Evolutionary conservation across 2,329 filamentous ascomycete genomes (phyloP), one percentile per base, ranked within the genome.

Genomic region (Chaetomium olivaceum): DNA sequence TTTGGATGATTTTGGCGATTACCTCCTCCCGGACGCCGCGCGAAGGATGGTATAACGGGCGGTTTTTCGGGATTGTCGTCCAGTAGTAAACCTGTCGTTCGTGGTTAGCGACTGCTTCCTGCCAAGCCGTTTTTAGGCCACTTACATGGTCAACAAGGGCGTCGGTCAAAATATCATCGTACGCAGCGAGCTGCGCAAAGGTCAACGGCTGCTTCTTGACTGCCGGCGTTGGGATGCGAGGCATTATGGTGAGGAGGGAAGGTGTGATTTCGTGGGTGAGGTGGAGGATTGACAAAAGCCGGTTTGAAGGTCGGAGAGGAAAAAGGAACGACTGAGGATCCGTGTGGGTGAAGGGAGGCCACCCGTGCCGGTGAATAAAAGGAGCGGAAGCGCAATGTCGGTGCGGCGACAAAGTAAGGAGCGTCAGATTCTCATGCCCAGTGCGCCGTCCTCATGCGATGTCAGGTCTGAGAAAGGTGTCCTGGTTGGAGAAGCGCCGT

Each of bases 161-260:
- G 84, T 99, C 95, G 8, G 95, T 99, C 68, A 96, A 83, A 70
- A 98, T 89, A 78, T 99, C 95, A 80, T 99, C 95, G 81, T 98
- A 98, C 58, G 90, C 90, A 36, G 93, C 90, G 73, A 99, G 82
- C 82, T 96, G 93, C 67, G 89, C 88, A 72, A 98, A 83, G 8
- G 93, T 97, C 73, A 99, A 83, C 68, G 88, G 87, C 75, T 90
- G 88, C 80, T 85, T 90, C 78, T 90, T 86, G 21, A 77, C 72
- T 50, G 77, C 63, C 14, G 62, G 46, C 7, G 61, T 65, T 12
- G 62, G 11, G 21, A 65, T 23, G 43, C 68, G 71, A 43, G 71
- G 66, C 70, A 72, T 73, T 51, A 27, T 64, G 69, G 50, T 39
- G 46, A 27, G 56, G 36, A 23, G 21, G 16, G 31, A 9, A 25